A percentile compares a stretch with the other conserved stretches of the same genome.
Conservation (phyloP, 805 yeast genomes). For the Starmerella kuoi region DNA sequence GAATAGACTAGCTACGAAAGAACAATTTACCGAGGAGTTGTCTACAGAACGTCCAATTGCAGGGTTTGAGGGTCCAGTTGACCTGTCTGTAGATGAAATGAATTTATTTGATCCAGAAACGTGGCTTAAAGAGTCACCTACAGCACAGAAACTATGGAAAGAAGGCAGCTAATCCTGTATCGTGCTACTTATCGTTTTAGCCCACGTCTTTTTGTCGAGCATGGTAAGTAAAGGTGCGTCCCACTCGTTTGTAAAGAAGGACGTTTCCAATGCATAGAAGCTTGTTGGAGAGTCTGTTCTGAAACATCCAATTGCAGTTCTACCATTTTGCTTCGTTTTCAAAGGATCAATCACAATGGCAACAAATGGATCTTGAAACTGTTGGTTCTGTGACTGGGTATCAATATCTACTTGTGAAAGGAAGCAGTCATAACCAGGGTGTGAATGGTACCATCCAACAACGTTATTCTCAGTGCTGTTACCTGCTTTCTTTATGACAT, state of each 20-base stretch:
- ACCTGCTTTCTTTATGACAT: constrained; percentile 38
- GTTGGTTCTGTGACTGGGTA: constrained; percentile 93
- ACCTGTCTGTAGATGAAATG: no score
- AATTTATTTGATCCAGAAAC: constrained; percentile 13
- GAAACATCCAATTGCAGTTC: constrained; percentile 95
- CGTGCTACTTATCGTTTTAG: constrained; percentile 1
- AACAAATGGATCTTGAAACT: constrained; percentile 84
- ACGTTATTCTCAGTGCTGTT: constrained; percentile 44
- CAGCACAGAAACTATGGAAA: constrained; percentile 8
- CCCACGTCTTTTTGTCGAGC: constrained; percentile 17
- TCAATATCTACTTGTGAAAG: constrained; percentile 83
- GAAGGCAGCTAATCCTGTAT: constrained; percentile 1
- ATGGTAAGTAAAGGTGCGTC: constrained; percentile 38
- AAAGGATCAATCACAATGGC: constrained; percentile 97
- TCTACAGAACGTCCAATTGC: no score
- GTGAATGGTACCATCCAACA: constrained; percentile 96
- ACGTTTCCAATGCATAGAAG: constrained; percentile 56
- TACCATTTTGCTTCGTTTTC: constrained; percentile 82
- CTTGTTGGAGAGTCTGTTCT: constrained; percentile 37
- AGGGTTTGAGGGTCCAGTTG: no score
- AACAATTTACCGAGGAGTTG: no score
- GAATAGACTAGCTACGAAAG: no score
- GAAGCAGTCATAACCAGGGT: constrained; percentile 98
- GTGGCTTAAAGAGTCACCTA: constrained; percentile 13
- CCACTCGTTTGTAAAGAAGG: constrained; percentile 41